Evolutionary conservation across 495 filamentous ascomycete species (phyloP), one percentile per base, ranked within the genome.

Genomic region (Friedmanniomyces endolithicus): DNA sequence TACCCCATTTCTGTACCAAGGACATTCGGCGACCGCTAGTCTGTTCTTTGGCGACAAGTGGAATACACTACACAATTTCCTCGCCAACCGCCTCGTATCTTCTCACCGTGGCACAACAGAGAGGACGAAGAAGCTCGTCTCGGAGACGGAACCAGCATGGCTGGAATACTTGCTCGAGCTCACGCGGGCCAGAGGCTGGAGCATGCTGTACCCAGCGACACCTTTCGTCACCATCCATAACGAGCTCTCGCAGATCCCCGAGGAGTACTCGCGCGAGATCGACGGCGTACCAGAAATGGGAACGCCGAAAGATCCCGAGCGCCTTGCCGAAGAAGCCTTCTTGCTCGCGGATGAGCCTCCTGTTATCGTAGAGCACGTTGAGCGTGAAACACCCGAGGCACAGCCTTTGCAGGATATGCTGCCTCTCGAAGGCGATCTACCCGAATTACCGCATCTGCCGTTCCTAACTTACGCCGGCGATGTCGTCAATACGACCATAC

Each of bases 41-140:
- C 74, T 95, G 16, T 87, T 86, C 65, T 84, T 88, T 49, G 87
- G 87, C 22, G 80, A 87, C 33, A 86, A 84, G 64, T 95, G 88
- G 88, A 70, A 75, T 17, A 85, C 90, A 56, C 74, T 94, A 16
- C 86, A 95, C 63, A 75, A 77, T 16, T 86, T 90, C 48, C 75
- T 90, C 2, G 76, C 78, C 7, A 70, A 73, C 19, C 71, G 78
- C 1, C 61, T 88, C 17, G 67, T 74, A 16, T 52, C 73, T 68
- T 37, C 52, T 17, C 59, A 60, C 37, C 3, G 48, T 12, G 39
- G 53, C 12, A 52, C 51, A n/a, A 48, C 56, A 14, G 61, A 65
- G 29, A 56, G 57, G 45, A 50, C 33, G 12, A 62, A 72, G 35
- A 79, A 81, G 50, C 64, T 73, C 11, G 67, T 78, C 35, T 62